Percentiles rank a stretch among this genome's conserved stretches.
phyloP scores from a whole-genome alignment of 164 flowering plant species.

The Pachysandra terminalis region DNA sequence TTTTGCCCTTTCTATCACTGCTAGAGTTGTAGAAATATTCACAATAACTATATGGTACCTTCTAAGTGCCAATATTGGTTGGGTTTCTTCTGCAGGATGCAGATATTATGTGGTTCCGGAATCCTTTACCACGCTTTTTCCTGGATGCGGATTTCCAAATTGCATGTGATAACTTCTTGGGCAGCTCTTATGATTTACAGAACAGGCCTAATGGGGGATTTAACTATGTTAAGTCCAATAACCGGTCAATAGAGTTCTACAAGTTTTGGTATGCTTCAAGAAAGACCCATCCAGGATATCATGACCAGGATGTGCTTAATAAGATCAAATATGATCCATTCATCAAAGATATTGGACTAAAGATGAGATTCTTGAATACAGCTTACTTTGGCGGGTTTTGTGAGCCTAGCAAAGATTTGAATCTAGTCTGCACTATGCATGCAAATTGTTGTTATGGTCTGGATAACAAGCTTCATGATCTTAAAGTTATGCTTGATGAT shows the following conservation, averaged over 20 bases:
- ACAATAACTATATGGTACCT: too few relatives aligned
- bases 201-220: slow-evolving; percentile 86
- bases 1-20: too few relatives aligned
- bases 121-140: too few relatives aligned
- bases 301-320: slow-evolving; percentile 84
- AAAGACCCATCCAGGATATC: slow-evolving; percentile 45
- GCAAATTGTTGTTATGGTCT: slow-evolving; percentile 78
- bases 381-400: slow-evolving; percentile 80
- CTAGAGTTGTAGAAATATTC: too few relatives aligned
- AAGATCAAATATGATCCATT: slow-evolving; percentile 47
- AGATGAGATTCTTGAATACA: slow-evolving; percentile 63
- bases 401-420: slow-evolving; percentile 66
- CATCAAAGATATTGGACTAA: slow-evolving; percentile 37
- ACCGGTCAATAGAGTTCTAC: slow-evolving; percentile 62
- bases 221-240: slow-evolving; percentile 62
- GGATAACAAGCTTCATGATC: slow-evolving; percentile 65
- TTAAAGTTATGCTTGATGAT: slow-evolving; percentile 62
- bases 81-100: too few relatives aligned
- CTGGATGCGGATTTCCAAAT: slow-evolving; percentile 75
- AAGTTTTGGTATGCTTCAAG: slow-evolving; percentile 68
- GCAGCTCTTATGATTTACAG: slow-evolving; percentile 36
- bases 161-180: slow-evolving; percentile 70
- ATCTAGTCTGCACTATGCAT: slow-evolving; percentile 83
- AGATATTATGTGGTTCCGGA: too few relatives aligned
- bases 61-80: too few relatives aligned